Evolutionary conservation across 78 protist species (phyloP), one percentile per base, ranked within the genome.

Genomic region (Chrysochromulina parva): DNA sequence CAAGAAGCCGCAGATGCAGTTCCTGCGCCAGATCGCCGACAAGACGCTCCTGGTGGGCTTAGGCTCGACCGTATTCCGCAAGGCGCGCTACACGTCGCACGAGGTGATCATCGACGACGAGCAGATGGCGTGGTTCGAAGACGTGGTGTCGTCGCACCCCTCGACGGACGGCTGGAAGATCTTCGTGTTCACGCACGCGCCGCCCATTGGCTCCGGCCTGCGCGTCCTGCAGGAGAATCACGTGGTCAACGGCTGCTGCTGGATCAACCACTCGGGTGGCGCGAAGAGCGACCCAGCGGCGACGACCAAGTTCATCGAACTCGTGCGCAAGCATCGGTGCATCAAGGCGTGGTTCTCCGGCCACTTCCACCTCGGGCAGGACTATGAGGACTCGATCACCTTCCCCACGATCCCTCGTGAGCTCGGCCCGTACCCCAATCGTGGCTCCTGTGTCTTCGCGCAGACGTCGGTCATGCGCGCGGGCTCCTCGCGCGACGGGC

Each of bases 301-400:
- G 50, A 50, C 57, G 62, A 47, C 52, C 86, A 53, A 53, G 47
- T 78, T 78, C 90, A 53, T 87, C 81, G 24, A 67, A 52, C 90
- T 87, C 62, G 76, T 60, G 53, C 76, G 81, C 65, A 2, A 52
- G 81, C 81, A 87, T 54, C 90, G 65, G 24, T 67, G 80, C 80
- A 20, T 87, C 66, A 38, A 67, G 69, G 60, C 53, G 48, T 66
- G 78, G 89, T 62, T 52, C 81, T 53, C 57, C 22, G 82, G 90
- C 50, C 90, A 87, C 81, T 67, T 67, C 81, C 90, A 62, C 82
- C 81, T 66, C 38, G 4, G 47, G 10, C 90, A 87, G 28, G 90
- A 87, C 90, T 87, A 65, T 52, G 78, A 87, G 78, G 89, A 85
- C 78, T 85, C 89, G 47, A 60, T 85, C 89, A 62, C 89, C 55